Percentiles rank a stretch among this genome's conserved stretches.
These are phyloP conservation scores for Podaxis carcinomalis DNA, from an alignment of 768 basidiomycete species.

Conservation along the genomic window DNA sequence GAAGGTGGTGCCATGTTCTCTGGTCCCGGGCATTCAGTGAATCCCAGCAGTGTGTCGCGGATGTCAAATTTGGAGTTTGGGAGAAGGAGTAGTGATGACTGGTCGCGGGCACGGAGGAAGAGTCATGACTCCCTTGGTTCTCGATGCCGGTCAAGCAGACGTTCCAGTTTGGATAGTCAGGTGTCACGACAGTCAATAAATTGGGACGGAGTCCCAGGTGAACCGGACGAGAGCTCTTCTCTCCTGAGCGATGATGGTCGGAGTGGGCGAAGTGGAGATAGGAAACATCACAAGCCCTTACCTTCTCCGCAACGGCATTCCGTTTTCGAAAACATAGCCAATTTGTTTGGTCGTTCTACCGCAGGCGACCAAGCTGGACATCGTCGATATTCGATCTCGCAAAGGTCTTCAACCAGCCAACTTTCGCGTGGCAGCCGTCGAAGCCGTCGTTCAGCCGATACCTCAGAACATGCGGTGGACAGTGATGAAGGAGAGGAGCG, in stretches of 20 bases:
- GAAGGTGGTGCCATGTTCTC: slow-evolving; percentile 71
- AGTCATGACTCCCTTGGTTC: slow-evolving; percentile 40
- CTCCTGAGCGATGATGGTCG: slow-evolving; percentile 23
- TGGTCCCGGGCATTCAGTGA: slow-evolving; percentile 64
- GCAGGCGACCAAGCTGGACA: slow-evolving; percentile 33
- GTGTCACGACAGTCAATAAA: slow-evolving; percentile 35
- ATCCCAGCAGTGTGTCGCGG: slow-evolving; percentile 76
- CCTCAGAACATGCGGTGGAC: slow-evolving; percentile 55
- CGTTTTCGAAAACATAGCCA: slow-evolving; percentile 64
- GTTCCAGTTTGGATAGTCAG: slow-evolving; percentile 44
- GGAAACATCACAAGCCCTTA: slow-evolving; percentile 25
- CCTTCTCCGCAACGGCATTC: slow-evolving; percentile 36
- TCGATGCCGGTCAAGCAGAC: slow-evolving; percentile 30
- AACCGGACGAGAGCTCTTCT: slow-evolving; percentile 25
- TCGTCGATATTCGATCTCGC: slow-evolving; percentile 54
- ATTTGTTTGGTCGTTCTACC: slow-evolving; percentile 55
- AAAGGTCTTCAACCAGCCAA: slow-evolving; percentile 49
- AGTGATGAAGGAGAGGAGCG: slow-evolving; percentile 63
- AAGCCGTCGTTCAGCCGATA: slow-evolving; percentile 45
- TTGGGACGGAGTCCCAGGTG: slow-evolving; percentile 25
- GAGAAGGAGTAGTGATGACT: slow-evolving; percentile 54
- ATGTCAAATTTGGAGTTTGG: slow-evolving; percentile 63
- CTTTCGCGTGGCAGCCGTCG: slow-evolving; percentile 46
- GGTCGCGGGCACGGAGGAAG: slow-evolving; percentile 44
- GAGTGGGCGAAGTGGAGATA: slow-evolving; percentile 6